Percentiles rank a stretch among this genome's conserved stretches.
Conservation (phyloP, 1,284 basidiomycete species). For the Rhodofomes roseus region DNA sequence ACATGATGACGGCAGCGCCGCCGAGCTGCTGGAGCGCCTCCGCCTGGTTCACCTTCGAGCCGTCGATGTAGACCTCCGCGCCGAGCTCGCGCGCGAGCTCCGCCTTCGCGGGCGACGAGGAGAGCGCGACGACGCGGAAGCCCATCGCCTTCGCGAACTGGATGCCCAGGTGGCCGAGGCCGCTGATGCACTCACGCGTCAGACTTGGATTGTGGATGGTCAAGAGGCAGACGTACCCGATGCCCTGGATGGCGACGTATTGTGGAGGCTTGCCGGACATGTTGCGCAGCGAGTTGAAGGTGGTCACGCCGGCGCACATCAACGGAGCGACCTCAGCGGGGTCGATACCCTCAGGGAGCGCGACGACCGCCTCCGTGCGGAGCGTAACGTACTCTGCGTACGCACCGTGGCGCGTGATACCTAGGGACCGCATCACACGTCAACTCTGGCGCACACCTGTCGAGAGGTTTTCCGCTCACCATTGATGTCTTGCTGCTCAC, state of each 20-base stretch:
- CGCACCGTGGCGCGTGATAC: slow-evolving; percentile 13
- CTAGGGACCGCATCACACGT: slow-evolving; percentile 1
- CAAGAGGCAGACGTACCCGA: slow-evolving; percentile 21
- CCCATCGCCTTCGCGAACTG: slow-evolving; percentile 30
- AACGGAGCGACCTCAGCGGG: slow-evolving; percentile 27
- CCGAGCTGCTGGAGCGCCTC: slow-evolving; percentile 23
- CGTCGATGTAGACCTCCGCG: slow-evolving; percentile 26
- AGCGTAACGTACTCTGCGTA: slow-evolving; percentile 22
- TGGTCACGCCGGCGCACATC: slow-evolving; percentile 8
- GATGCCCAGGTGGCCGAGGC: slow-evolving; percentile 30
- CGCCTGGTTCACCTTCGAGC: slow-evolving; percentile 19
- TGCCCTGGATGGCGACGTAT: slow-evolving; percentile 28
- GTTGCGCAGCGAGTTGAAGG: slow-evolving; percentile 5
- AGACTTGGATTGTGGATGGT: neutral
- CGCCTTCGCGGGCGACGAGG: slow-evolving; percentile 23
- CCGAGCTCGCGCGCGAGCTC: slow-evolving; percentile 25
- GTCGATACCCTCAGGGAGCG: slow-evolving; percentile 56
- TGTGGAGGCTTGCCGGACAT: slow-evolving; percentile 23
- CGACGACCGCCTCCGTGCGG: slow-evolving; percentile 48
- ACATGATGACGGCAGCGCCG: slow-evolving; percentile 26
- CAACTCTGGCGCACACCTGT: neutral
- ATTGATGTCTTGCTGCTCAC: slow-evolving; percentile 23
- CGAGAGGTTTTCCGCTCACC: slow-evolving; percentile 25
- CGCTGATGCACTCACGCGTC: slow-evolving; percentile 10
- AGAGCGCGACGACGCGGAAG: slow-evolving; percentile 26